Evolutionary conservation across 805 yeast species (phyloP).

Genomic region (Gaillardinia entomophila): DNA sequence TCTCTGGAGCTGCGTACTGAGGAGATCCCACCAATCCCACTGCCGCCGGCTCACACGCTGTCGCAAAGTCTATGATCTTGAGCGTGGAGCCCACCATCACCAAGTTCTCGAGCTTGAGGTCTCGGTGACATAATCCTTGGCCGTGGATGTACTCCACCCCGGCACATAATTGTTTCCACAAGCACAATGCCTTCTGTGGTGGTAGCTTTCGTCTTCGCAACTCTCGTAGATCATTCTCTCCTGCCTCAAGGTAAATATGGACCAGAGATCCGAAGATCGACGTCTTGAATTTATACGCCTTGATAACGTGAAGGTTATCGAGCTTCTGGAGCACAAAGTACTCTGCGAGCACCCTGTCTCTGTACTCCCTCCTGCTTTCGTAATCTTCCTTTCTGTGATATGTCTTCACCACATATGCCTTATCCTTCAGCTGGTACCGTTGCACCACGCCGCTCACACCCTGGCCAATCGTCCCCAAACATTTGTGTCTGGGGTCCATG

Average conservation of each 20-base stretch:
- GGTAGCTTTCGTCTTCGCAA: constrained; percentile 5
- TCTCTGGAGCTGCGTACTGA: constrained; percentile 45
- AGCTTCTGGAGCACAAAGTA: constrained; percentile 20
- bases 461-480: too few relatives aligned
- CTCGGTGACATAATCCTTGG: constrained; percentile 40
- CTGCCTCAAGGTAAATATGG: constrained; percentile 29
- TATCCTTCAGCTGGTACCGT: background rate
- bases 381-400: constrained; percentile 34
- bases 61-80: constrained; percentile 42
- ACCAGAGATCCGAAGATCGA: constrained; percentile 15
- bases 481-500: background rate
- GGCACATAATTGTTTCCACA: constrained; percentile 36
- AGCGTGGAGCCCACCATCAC: constrained; percentile 25
- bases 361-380: constrained; percentile 37
- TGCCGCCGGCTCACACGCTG: constrained; percentile 17
- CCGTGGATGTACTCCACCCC: constrained; percentile 37
- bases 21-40: constrained; percentile 46
- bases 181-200: constrained; percentile 11
- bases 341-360: constrained; percentile 32
- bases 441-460: background rate
- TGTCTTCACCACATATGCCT: constrained; percentile 39
- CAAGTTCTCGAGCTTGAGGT: constrained; percentile 44
- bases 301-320: constrained; percentile 29
- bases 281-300: constrained; percentile 23
- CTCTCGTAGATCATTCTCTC: constrained; percentile 12